Evolutionary conservation across 352 stramenopile species (phyloP).

Genomic region (Elongisporangium anandrum): DNA sequence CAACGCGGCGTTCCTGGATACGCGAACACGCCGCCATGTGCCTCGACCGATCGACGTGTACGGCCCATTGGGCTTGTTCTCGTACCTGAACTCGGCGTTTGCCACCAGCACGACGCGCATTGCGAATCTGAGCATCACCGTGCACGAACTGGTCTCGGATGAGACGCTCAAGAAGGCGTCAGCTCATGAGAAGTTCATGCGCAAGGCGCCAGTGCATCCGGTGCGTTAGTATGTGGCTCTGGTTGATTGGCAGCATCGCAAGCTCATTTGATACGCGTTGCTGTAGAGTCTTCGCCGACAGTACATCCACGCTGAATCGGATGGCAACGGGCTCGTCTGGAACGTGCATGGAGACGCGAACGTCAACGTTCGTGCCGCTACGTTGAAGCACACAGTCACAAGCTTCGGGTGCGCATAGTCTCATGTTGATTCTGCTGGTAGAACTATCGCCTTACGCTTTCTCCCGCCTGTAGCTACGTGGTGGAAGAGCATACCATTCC

Average conservation of each 20-base stretch:
- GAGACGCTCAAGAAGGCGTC: constrained; percentile 44
- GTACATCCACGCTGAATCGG: constrained; percentile 47
- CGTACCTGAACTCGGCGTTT: constrained; percentile 74
- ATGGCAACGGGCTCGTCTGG: constrained; percentile 63
- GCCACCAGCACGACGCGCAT: constrained; percentile 63
- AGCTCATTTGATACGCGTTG: not conserved
- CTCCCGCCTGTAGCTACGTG: constrained; percentile 47
- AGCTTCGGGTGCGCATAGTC: constrained; percentile 61
- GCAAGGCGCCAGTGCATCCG: constrained; percentile 46
- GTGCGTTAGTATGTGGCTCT: constrained; percentile 19
- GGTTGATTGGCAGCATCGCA: constrained; percentile 1
- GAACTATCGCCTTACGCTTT: not conserved
- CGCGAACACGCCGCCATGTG: constrained; percentile 37
- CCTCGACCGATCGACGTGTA: constrained; percentile 68
- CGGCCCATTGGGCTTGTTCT: constrained; percentile 67
- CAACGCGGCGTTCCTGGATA: constrained; percentile 54
- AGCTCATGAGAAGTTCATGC: constrained; percentile 58
- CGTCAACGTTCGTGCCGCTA: constrained; percentile 52
- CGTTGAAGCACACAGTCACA: constrained; percentile 73
- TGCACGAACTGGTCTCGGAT: constrained; percentile 67
- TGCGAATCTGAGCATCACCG: constrained; percentile 59
- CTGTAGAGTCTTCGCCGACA: constrained; percentile 41
- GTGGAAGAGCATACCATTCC: constrained; percentile 67
- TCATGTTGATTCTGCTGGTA: not conserved
- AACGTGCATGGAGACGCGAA: constrained; percentile 68